A percentile compares a stretch with the other conserved stretches of the same genome.
phyloP scores from a whole-genome alignment of 2,329 filamentous ascomycete species.

The Calonectria pseudoreteaudii region DNA sequence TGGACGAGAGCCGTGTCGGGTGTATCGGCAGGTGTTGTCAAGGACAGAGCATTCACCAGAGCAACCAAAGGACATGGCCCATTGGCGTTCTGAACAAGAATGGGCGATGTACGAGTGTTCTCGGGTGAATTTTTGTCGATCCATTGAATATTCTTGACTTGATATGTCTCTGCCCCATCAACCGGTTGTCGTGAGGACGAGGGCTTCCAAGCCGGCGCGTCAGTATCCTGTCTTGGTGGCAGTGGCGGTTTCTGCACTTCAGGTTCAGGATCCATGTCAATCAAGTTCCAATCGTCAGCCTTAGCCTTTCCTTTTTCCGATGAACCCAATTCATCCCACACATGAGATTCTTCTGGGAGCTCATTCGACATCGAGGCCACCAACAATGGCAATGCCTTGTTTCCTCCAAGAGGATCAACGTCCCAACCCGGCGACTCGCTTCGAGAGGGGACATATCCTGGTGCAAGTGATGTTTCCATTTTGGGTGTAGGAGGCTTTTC shows the following conservation, averaged over 20 bases:
- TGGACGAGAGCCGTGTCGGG: conserved; percentile 79
- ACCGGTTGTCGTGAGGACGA: conserved; percentile 57
- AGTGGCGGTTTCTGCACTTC: conserved; percentile 47
- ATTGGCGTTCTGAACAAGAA: conserved; percentile 92
- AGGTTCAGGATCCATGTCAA: conserved; percentile 54
- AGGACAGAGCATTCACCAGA: conserved; percentile 88
- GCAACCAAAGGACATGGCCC: conserved; percentile 94
- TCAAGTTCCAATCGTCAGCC: conserved; percentile 64
- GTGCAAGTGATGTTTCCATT: conserved; percentile 45
- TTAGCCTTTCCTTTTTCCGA: conserved; percentile 57
- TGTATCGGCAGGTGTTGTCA: conserved; percentile 78
- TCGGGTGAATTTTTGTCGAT: conserved; percentile 70
- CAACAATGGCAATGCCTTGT: conserved; percentile 36
- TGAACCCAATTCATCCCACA: conserved; percentile 62
- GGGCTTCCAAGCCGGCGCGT: conserved; percentile 49
- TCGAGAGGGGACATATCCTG: conserved; percentile 53
- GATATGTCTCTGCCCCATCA: conserved; percentile 80
- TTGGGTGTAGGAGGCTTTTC: conserved; percentile 44
- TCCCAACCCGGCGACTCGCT: conserved; percentile 54
- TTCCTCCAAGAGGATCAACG: conserved; percentile 47
- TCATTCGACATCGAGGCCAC: conserved; percentile 47
- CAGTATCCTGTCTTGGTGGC: conserved; percentile 50
- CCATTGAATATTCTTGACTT: conserved; percentile 93
- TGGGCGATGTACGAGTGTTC: conserved; percentile 82
- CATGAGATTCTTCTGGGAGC: conserved; percentile 56